Base-by-base conservation (phyloP, 192 early-diverging fungal genomes). In the Backusella tarrabulga region DNA sequence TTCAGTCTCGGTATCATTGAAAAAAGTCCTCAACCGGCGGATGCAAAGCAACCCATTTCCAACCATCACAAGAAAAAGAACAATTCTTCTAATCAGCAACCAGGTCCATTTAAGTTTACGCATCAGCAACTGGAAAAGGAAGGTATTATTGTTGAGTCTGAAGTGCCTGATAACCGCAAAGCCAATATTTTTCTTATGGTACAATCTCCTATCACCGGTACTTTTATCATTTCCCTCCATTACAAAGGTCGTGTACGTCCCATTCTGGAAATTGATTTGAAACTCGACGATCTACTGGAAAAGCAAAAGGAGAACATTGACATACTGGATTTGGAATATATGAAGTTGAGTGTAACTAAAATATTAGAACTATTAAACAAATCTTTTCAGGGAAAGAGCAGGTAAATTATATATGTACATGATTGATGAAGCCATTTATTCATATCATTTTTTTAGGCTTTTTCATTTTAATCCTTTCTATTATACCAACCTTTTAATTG, bases 251-350 rank as follows among this genome's bases (percentile, higher is more conserved):
- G 96, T 38, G 95, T 96, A 34, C 92, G 93, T 76, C 91, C 96
- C 0, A 95, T 98, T 44, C 81, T 98, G 63, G 95, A 96, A 82
- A 98, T 98, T 93, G 95, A 98, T 80, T 87, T 98, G 77, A 92
- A 96, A 71, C 83, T 98, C 17, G 92, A 93, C 74, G 92, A 94
- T 78, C 76, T 94, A 77, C 78, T 93, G 50, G 92, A 92, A 79
- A 93, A 91, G 87, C 96, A 98, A 89, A 94, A 96, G 82, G 90
- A 93, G 78, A 93, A 95, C 41, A 88, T 96, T 17, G 83, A 91
- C 46, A 83, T 93, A 23, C 82, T 98, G 17, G 97, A 98, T 81
- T 87, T 98, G 3, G 96, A 97, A 83, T 98, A 97, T 74, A 95
- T 98, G 19, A 93, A 96, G 70, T 85, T 98, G 67, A 92, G 93